These are phyloP conservation scores for Diaporthe capsici DNA, from an alignment of 2,329 filamentous ascomycete species.

Conservation along the genomic window DNA sequence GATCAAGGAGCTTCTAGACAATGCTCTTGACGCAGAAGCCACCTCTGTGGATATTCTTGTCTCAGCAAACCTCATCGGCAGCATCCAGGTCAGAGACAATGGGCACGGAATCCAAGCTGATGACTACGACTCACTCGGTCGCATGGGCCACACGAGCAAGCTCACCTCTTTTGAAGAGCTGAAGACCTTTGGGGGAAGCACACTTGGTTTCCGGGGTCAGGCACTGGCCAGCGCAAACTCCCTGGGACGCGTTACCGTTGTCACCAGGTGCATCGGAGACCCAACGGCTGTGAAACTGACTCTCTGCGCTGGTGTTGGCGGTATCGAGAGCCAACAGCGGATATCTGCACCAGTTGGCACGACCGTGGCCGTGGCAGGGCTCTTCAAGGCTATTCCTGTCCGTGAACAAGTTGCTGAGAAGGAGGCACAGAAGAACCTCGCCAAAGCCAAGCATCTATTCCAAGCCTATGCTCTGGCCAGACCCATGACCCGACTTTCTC, in stretches of 20 bases:
- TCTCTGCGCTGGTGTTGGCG: conserved; percentile 58
- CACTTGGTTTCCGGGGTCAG: conserved; percentile 83
- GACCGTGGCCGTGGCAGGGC: conserved; percentile 70
- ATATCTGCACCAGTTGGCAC: conserved; percentile 76
- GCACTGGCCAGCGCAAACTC: conserved; percentile 77
- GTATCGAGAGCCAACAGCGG: conserved; percentile 54
- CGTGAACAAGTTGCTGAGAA: conserved; percentile 71
- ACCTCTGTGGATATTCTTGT: conserved; percentile 76
- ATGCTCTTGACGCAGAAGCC: conserved; percentile 80
- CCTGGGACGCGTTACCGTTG: conserved; percentile 72
- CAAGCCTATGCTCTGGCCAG: conserved; percentile 77
- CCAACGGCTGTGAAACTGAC: conserved; percentile 67
- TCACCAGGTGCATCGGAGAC: conserved; percentile 74
- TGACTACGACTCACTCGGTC: conserved; percentile 75
- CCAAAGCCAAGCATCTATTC: conserved; percentile 71
- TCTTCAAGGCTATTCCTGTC: conserved; percentile 75
- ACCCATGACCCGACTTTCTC: conserved; percentile 70
- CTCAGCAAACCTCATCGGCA: conserved; percentile 76
- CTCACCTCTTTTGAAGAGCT: conserved; percentile 75
- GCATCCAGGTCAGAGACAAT: conserved; percentile 80
- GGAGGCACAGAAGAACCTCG: conserved; percentile 68
- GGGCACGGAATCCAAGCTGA: conserved; percentile 76
- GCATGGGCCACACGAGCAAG: conserved; percentile 81
- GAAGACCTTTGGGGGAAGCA: conserved; percentile 65
- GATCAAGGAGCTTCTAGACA: conserved; percentile 84